Evolutionary conservation across 768 basidiomycete species (phyloP).

Genomic region (Daedaleopsis sinensis): DNA sequence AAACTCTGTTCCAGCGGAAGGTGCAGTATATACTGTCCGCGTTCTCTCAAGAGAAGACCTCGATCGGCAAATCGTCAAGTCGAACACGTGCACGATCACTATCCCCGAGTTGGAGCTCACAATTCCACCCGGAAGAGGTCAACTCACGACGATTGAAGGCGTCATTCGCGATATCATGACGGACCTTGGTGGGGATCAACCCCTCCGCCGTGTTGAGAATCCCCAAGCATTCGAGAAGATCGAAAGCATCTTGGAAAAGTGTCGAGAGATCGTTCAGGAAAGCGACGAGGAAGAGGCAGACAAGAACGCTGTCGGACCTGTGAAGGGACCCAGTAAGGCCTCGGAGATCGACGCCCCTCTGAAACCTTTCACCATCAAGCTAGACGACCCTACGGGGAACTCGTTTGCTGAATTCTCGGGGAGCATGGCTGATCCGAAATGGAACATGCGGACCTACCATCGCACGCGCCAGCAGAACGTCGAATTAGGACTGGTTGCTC

Average conservation of each 20-base stretch:
- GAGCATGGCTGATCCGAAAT: slow-evolving; percentile 89
- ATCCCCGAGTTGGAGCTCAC: slow-evolving; percentile 92
- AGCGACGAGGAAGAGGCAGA: slow-evolving; percentile 54
- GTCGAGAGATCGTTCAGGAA: slow-evolving; percentile 63
- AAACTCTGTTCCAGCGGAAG: slow-evolving; percentile 61
- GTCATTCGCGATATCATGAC: slow-evolving; percentile 79
- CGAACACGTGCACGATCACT: slow-evolving; percentile 74
- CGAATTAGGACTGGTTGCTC: slow-evolving; percentile 68
- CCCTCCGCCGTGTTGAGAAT: slow-evolving; percentile 79
- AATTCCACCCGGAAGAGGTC: slow-evolving; percentile 86
- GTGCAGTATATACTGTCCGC: slow-evolving; percentile 78
- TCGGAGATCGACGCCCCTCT: slow-evolving; percentile 55
- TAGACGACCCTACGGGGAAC: slow-evolving; percentile 95
- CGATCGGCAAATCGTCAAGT: slow-evolving; percentile 92
- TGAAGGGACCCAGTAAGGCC: slow-evolving; percentile 33
- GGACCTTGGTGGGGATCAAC: slow-evolving; percentile 83
- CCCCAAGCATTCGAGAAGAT: slow-evolving; percentile 74
- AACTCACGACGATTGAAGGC: slow-evolving; percentile 97
- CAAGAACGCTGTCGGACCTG: slow-evolving; percentile 27
- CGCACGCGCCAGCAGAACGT: slow-evolving; percentile 83
- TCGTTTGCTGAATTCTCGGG: slow-evolving; percentile 94
- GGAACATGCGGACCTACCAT: slow-evolving; percentile 84
- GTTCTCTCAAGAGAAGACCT: slow-evolving; percentile 78
- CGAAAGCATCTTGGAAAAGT: slow-evolving; percentile 66
- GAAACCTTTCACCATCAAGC: slow-evolving; percentile 73